Evolutionary conservation across 768 basidiomycete genomes (phyloP).

Genomic region (Suillus americanus): DNA sequence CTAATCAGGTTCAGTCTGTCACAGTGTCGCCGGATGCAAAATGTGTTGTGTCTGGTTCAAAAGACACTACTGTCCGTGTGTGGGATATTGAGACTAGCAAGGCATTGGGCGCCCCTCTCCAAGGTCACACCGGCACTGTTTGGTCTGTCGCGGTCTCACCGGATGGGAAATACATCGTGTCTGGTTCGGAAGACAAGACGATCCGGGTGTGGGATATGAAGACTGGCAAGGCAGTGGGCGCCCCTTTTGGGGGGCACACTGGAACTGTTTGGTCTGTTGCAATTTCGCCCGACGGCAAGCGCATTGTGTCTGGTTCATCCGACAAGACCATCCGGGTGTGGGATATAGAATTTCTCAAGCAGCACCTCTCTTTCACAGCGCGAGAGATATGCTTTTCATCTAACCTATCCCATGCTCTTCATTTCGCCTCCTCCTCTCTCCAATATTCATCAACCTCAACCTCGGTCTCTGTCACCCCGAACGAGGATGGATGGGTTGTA

Average conservation of each 20-base stretch:
- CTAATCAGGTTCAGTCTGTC: constrained; percentile 6
- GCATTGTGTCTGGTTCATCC: neutral
- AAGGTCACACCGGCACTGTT: too few relatives aligned
- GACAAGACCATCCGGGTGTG: constrained; percentile 4
- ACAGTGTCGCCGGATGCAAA: constrained; percentile 15
- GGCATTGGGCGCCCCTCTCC: too few relatives aligned
- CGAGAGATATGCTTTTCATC: neutral
- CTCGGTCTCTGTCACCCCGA: neutral
- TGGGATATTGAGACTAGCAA: too few relatives aligned
- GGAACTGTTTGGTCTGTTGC: neutral
- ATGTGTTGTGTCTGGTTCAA: constrained; percentile 4
- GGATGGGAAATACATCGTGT: too few relatives aligned
- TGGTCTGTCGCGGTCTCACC: too few relatives aligned
- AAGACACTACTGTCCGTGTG: too few relatives aligned
- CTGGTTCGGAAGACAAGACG: neutral
- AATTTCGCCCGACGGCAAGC: constrained; percentile 1
- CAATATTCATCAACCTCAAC: neutral
- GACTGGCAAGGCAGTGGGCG: neutral
- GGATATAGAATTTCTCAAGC: neutral
- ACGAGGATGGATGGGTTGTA: neutral
- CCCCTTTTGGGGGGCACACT: neutral
- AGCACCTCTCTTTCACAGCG: too few relatives aligned
- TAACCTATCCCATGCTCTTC: neutral
- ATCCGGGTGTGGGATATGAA: constrained; percentile 14
- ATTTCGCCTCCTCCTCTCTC: too few relatives aligned